Evolutionary conservation across 2,329 filamentous ascomycete genomes (phyloP), one percentile per base, ranked within the genome.

Genomic region (Truncatella angustata): DNA sequence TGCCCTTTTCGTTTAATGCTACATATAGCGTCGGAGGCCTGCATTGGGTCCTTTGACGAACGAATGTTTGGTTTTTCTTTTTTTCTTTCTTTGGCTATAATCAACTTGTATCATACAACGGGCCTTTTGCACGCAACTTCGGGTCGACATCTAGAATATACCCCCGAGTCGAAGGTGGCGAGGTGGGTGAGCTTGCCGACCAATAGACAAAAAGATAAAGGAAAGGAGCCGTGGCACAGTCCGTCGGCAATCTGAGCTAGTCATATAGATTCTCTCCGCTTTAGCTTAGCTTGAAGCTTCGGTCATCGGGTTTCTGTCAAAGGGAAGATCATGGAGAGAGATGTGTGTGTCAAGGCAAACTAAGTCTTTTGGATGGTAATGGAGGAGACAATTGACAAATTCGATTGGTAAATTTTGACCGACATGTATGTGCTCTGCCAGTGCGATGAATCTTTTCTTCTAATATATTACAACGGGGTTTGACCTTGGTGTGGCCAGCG

Each of bases 101-200:
- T 28, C 37, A 28, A 26, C 28, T 26, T 51, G 49, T 51, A 51
- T 16, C 37, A 37, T 24, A 45, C 21, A 28, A 12, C n/a, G 11
- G 18, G 26, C 21, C 45, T 45, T 51, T 45, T 11, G 10, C 23
- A 20, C 34, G 20, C 24, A 34, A 30, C 20, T 21, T 23, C 37
- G 16, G n/a, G n/a, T n/a, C n/a, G n/a, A n/a, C 32, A 36, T 24
- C 23, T 51, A 51, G 49, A 51, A 51, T 51, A 51, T 51, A 51
- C 49, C 49, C 49, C 49, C 18, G 18, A n/a, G 18, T 32, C 14
- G 23, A 14, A 28, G 24, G 18, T 11, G 43, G 40, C 40, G 5
- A 14, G 12, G 23, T n/a, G 40, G 20, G 23, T n/a, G 40, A n/a
- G 21, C 24, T 26, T 16, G 12, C 40, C 24, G 10, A 43, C 40